Base-by-base conservation (phyloP, 495 filamentous ascomycete species). In the Podospora pseudoanserina region DNA sequence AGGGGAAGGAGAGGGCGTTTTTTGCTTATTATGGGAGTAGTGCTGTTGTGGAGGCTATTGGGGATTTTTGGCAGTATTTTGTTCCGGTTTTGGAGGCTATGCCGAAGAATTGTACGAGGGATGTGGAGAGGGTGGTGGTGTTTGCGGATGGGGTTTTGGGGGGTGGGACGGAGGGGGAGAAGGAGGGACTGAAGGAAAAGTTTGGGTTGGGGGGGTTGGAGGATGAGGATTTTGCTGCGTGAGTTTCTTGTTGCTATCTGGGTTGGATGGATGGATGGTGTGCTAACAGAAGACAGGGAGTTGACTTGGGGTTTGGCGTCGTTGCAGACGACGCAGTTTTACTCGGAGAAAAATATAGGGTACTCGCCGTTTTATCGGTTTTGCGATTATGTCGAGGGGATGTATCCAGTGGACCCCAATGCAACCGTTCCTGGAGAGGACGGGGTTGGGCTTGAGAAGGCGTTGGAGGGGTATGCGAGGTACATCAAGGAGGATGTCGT, bases 11-110 rank as follows among this genome's bases (percentile, higher is more conserved):
- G 0, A 88, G 87, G 9, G 89, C 87, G 0, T 88, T 89, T 75
- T 90, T 87, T 87, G 88, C 88, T 2, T 89, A 89, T 68, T 85
- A 88, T 69, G 83, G 86, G 27, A 86, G 86, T 30, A 87, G 85
- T 70, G 88, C 85, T 2, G 85, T 86, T 4, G 88, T 91, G 0
- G 81, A 91, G 72, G 83, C 87, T 3, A 83, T 90, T 28, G 81
- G 82, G 5, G 81, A 90, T 68, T 90, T 86, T 68, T 90, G 87
- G 87, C 82, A 85, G 76, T 91, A 90, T 68, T 90, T 90, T 73
- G 75, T 77, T 4, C 88, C 88, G n/a, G 80, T 89, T 27, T 82
- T 86, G 67, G 78, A 86, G 63, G 87, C 85, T 1, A 89, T 87
- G 75, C 83, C 89, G 0, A 72, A 80, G 74, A 91, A 91, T 79